Base-by-base conservation (phyloP, 179 eudicot species). In the Beta lomatogona region DNA sequence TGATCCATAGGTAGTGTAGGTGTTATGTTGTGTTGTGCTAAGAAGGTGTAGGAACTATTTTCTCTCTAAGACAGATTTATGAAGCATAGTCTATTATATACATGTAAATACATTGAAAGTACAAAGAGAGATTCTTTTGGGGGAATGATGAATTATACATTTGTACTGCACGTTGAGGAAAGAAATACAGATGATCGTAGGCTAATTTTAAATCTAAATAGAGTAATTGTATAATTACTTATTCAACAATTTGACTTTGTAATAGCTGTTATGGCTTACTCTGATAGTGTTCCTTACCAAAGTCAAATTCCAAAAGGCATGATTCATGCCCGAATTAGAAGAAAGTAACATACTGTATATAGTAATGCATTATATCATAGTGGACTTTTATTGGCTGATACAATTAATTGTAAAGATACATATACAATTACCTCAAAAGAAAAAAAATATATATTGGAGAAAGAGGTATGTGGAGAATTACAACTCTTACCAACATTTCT, bases 291-390 rank as follows among this genome's bases (percentile, higher is more conserved):
- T 0, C 72, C 21, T 52, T 12, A 11, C 11, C 18, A 54, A 52
- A 31, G 77, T 73, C 77, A 53, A 21, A 45, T 13, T 54, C 11
- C 48, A 73, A 73, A 73, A 53, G 77, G 77, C 77, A 54, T n/a
- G 6, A 14, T 14, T 73, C 77, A 54, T 73, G 77, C 77, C 77
- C 31, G 19, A 52, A 13, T 22, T 72, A 53, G 41, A 53, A 72
- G n/a, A 12, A 10, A 50, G 6, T 66, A 1, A 3, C n/a, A n/a
- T 22, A 12, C 3, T 28, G n/a, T 48, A 48, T 48, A 48, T 5
- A 48, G 53, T 48, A 48, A 48, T 48, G 53, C 53, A 48, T 48
- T 48, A 48, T 10, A 48, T 48, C 6, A 48, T 48, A 48, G 8
- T 48, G 53, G 53, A 48, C 53, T 48, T 48, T 48, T 48, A 48